Evolutionary conservation across 73 alveolate genomes (phyloP).

Genomic region (Paramecium primaurelia): DNA sequence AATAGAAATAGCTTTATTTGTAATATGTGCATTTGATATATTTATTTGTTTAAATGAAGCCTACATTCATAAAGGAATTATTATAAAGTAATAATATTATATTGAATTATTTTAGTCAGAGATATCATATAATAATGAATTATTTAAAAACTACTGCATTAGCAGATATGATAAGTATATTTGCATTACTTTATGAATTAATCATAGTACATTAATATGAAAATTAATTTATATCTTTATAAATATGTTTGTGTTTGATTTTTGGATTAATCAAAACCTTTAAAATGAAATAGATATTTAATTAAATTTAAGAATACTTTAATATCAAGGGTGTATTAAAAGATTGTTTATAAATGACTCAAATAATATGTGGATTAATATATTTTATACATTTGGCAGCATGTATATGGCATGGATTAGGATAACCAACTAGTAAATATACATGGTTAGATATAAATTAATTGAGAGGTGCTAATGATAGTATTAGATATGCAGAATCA

Average conservation of each 20-base stretch:
- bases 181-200: neutral
- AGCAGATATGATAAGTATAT: neutral
- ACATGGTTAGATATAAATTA: slow-evolving; percentile 1
- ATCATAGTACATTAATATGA: neutral
- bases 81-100: neutral
- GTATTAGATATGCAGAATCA: neutral
- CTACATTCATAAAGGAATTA: neutral
- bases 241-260: neutral
- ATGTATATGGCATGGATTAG: slow-evolving; percentile 33
- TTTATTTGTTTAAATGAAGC: slow-evolving; percentile 6
- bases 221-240: neutral
- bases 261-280: neutral
- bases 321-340: neutral
- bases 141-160: neutral
- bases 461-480: neutral
- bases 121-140: neutral
- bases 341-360: neutral
- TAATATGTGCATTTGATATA: neutral
- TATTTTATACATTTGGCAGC: neutral
- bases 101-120: neutral
- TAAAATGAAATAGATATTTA: neutral
- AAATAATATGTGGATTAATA: neutral
- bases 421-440: neutral
- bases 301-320: neutral
- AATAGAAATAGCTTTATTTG: neutral